Base-by-base conservation (phyloP, 2,329 filamentous ascomycete species). In the Penicillium occitanis region DNA sequence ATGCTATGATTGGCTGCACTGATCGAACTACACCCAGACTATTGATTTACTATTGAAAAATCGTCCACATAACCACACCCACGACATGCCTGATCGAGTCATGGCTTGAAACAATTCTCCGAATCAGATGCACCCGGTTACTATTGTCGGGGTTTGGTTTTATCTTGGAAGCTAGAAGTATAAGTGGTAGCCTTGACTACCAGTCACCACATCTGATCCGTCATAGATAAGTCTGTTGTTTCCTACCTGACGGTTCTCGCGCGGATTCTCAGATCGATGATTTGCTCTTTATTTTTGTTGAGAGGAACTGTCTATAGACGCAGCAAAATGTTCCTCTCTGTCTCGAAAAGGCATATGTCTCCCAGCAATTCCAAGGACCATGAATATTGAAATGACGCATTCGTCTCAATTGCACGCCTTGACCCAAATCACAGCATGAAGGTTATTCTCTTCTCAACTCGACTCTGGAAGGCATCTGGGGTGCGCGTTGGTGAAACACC, bases 41-140 rank as follows among this genome's bases (percentile, higher is more conserved):
- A 62, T 62, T 62, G 60, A 53, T 51, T 37, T 51, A 62, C 60
- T 62, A 62, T 53, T 62, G 46, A 53, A 42, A 35, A n/a, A 1
- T 37, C 22, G 40, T 33, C 58, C 40, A 30, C n/a, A 28, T 28
- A 46, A 30, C 17, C 58, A 30, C 30, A 1, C 14, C 53, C 53
- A 57, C 42, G 53, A 59, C 44, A 61, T 25, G 55, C 19, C 33
- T 59, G 19, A 51, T 22, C 33, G 33, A 57, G 19, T 57, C 53
- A 40, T 53, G 48, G 33, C 1, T 1, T 57, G n/a, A 7, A 6
- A 37, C 13, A 57, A 7, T 22, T 57, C 11, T 37, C 53, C 53
- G 30, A 57, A 40, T 25, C 33, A 57, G 33, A 57, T 57, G 11
- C 53, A 25, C 19, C 5, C 19, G 53, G 14, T 25, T 37, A 40